These are phyloP conservation scores for Chaetomiaceae sp. DNA, from an alignment of 2,329 filamentous ascomycete genomes.

Conservation along the genomic window DNA sequence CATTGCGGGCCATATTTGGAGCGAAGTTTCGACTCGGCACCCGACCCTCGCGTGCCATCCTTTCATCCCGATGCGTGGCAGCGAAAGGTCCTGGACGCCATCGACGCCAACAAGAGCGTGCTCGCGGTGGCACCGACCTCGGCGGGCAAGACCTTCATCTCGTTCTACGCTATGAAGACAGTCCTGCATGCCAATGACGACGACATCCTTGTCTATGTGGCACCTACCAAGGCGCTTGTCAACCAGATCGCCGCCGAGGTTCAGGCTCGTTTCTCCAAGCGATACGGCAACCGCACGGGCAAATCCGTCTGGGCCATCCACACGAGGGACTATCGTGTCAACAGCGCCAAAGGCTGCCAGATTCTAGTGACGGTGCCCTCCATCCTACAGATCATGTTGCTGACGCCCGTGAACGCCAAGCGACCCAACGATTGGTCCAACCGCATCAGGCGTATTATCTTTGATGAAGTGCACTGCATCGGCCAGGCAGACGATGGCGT, in stretches of 20 bases:
- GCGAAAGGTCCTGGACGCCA: neutral
- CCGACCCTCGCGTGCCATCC: neutral
- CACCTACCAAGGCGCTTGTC: neutral
- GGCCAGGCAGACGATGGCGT: neutral
- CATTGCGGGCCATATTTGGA: neutral
- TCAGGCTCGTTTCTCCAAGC: constrained; percentile 1
- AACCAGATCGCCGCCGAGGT: neutral
- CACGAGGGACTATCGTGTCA: neutral
- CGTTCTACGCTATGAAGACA: neutral
- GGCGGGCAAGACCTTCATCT: neutral
- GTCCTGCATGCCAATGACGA: constrained; percentile 1
- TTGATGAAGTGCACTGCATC: neutral
- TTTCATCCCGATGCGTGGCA: constrained; percentile 1
- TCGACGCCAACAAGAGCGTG: constrained; percentile 1
- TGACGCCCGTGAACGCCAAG: neutral
- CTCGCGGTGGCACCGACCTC: neutral
- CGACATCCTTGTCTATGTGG: neutral
- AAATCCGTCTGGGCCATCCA: neutral
- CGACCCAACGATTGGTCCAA: neutral
- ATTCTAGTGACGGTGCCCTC: neutral
- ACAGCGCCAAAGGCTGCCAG: neutral
- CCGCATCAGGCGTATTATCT: neutral
- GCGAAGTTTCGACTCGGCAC: neutral
- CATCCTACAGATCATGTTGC: neutral
- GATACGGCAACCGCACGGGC: neutral